These are phyloP conservation scores for Cocos nucifera DNA, from an alignment of 176 grass and related monocot genomes.

Conservation along the genomic window DNA sequence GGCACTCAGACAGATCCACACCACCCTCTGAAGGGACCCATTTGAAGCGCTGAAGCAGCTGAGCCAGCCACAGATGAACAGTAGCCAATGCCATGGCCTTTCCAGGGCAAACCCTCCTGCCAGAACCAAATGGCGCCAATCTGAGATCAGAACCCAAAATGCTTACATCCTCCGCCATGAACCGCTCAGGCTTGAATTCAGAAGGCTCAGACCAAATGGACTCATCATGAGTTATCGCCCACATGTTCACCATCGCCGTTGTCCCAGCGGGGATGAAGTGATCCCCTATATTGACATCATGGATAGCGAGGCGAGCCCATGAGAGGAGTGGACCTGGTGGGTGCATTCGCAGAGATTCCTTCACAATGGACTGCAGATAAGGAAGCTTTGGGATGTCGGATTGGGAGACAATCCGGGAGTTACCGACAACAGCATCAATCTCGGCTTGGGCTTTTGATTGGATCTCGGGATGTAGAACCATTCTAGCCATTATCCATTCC, in stretches of 20 bases:
- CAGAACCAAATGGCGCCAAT: constrained; percentile 60
- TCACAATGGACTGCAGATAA: constrained; percentile 57
- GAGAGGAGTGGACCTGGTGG: constrained; percentile 76
- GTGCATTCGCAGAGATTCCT: constrained; percentile 77
- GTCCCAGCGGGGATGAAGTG: constrained; percentile 64
- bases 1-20: constrained; percentile 61
- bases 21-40: constrained; percentile 22
- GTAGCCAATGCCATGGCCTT: constrained; percentile 57
- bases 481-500: constrained; percentile 80
- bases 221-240: constrained; percentile 67
- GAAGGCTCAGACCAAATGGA: constrained; percentile 40
- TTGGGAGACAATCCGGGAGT: constrained; percentile 24
- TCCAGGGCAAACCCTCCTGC: constrained; percentile 63
- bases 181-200: constrained; percentile 52
- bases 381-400: constrained; percentile 42
- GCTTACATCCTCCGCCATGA: constrained; percentile 55
- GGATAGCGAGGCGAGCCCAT: constrained; percentile 62
- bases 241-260: constrained; percentile 94
- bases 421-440: constrained; percentile 37
- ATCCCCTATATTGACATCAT: constrained; percentile 46
- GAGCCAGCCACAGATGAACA: constrained; percentile 57
- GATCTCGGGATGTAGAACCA: constrained; percentile 68
- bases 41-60: constrained; percentile 44
- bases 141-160: constrained; percentile 59
- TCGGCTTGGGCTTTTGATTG: constrained; percentile 55